These are phyloP conservation scores for Starmerella bombi DNA, from an alignment of 805 yeast species.

Conservation along the genomic window DNA sequence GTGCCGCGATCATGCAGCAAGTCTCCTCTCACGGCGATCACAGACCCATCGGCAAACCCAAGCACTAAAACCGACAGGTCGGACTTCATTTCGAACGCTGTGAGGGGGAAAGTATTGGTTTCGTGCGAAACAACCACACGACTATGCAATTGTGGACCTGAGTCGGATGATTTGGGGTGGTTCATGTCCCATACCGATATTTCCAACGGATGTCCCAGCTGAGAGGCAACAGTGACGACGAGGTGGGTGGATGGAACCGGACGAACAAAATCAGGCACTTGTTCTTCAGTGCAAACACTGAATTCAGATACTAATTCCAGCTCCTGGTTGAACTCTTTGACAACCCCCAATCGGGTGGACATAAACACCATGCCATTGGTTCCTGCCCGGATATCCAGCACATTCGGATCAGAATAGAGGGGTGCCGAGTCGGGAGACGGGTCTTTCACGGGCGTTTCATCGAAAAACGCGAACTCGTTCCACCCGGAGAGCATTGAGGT, in stretches of 20 bases:
- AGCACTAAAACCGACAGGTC: constrained; percentile 54
- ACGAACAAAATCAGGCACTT: constrained; percentile 47
- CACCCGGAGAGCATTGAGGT: constrained; percentile 31
- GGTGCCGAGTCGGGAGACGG: constrained; percentile 56
- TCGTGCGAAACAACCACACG: constrained; percentile 38
- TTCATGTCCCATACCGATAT: constrained; percentile 64
- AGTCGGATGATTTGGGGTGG: not conserved
- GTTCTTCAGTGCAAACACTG: constrained; percentile 50
- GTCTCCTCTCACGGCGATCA: constrained; percentile 76
- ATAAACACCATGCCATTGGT: constrained; percentile 44
- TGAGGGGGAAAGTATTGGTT: constrained; percentile 63
- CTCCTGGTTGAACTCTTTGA: constrained; percentile 45
- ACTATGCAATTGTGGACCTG: constrained; percentile 7
- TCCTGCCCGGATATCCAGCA: constrained; percentile 47
- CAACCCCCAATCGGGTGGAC: constrained; percentile 39
- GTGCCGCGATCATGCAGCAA: constrained; percentile 78
- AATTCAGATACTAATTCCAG: constrained; percentile 40
- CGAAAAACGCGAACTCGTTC: constrained; percentile 82
- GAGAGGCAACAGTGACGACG: constrained; percentile 56
- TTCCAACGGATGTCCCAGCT: constrained; percentile 53
- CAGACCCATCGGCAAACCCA: constrained; percentile 76
- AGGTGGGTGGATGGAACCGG: constrained; percentile 37
- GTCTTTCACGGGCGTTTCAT: constrained; percentile 68
- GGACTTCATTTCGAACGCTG: constrained; percentile 43
- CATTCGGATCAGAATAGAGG: constrained; percentile 64